Conservation (phyloP, 2,329 filamentous ascomycete species). For the Colletotrichum lindemuthianum region DNA sequence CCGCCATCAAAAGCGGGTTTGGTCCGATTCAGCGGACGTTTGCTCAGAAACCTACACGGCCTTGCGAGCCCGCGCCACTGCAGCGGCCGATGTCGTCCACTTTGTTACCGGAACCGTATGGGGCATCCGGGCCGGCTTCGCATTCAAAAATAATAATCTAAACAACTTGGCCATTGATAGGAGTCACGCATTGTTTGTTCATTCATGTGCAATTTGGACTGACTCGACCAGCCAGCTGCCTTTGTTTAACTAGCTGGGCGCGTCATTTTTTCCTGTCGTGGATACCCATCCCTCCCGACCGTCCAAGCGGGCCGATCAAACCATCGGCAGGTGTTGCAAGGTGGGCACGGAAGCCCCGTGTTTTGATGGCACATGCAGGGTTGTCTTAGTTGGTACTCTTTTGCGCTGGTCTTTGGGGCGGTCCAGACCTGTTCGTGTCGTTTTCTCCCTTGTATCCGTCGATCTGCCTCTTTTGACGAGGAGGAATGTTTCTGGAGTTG, state of each 20-base stretch:
- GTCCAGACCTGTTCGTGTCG: background rate
- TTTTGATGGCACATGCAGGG: conserved; percentile 11
- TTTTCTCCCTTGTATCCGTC: background rate
- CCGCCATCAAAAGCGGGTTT: conserved; percentile 8
- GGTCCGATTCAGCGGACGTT: conserved; percentile 1
- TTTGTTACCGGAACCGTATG: too few species aligned
- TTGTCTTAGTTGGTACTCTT: background rate
- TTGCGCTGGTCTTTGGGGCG: background rate
- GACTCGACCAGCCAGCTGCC: background rate
- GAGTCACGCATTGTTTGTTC: background rate
- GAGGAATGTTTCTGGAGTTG: too few species aligned
- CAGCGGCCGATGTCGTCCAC: conserved; percentile 1
- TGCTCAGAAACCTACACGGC: background rate
- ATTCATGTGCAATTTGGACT: background rate
- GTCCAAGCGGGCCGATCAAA: conserved; percentile 27
- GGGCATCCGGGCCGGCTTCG: conserved; percentile 5
- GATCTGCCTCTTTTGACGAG: background rate
- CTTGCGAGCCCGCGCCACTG: conserved; percentile 8
- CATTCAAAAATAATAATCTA: conserved; percentile 26
- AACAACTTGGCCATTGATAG: background rate
- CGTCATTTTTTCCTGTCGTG: conserved; percentile 13
- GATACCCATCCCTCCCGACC: background rate
- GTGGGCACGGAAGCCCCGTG: conserved; percentile 8
- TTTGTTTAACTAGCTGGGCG: background rate
- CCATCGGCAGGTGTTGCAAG: background rate